Conservation (phyloP, 2,329 filamentous ascomycete genomes). For the Fusarium compactum region DNA sequence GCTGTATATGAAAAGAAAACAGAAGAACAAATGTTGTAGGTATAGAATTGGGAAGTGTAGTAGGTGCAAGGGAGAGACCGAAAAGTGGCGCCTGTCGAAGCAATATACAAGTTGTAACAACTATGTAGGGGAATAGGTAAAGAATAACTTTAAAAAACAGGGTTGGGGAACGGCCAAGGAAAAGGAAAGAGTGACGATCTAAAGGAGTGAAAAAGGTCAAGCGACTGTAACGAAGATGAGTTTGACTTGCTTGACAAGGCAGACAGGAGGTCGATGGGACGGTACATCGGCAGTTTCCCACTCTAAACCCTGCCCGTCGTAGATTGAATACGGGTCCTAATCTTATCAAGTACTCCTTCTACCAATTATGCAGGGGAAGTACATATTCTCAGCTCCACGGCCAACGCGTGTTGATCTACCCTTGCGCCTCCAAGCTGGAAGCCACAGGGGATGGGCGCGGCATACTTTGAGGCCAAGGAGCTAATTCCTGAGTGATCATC, state of each 20-base stretch:
- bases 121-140: not conserved
- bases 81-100: not conserved
- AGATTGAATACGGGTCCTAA: conserved; percentile 27
- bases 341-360: conserved; percentile 10
- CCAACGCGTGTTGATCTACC: conserved; percentile 13
- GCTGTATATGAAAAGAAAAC: conserved; percentile 6
- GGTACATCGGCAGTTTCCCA: conserved; percentile 12
- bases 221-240: conserved; percentile 19
- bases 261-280: conserved; percentile 8
- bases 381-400: conserved; percentile 4
- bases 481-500: conserved; percentile 31
- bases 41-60: not conserved
- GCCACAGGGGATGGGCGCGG: conserved; percentile 5
- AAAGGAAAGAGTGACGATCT: conserved; percentile 8
- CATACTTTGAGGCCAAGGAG: not conserved
- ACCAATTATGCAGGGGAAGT: not conserved
- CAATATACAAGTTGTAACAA: not conserved
- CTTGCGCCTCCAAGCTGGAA: conserved; percentile 18
- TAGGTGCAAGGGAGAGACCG: not conserved
- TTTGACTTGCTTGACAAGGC: conserved; percentile 7
- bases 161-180: not conserved
- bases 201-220: conserved; percentile 1
- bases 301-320: conserved; percentile 2
- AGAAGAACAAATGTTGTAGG: not conserved
- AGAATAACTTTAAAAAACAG: not conserved